Conservation (phyloP, 495 filamentous ascomycete species). For the Penicillium diatomitis region DNA sequence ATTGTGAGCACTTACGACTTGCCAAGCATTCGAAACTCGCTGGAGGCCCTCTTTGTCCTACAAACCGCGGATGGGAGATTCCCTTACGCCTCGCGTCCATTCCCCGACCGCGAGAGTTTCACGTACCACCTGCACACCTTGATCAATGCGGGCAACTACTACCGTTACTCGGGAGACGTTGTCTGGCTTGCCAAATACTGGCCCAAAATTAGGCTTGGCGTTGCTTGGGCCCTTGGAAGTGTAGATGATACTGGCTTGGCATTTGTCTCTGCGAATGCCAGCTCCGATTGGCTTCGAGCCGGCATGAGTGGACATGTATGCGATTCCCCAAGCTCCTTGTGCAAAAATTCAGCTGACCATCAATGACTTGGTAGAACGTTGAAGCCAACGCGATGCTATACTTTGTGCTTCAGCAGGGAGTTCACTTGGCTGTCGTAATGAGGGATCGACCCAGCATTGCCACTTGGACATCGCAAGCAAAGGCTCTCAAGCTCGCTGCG, state of each 20-base stretch:
- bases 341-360: background rate
- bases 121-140: constrained; percentile 52
- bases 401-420: constrained; percentile 21
- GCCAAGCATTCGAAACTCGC: constrained; percentile 42
- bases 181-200: constrained; percentile 37
- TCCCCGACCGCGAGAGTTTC: constrained; percentile 35
- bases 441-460: constrained; percentile 8
- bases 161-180: constrained; percentile 42
- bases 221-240: constrained; percentile 37
- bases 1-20: constrained; percentile 47
- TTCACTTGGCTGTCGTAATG: constrained; percentile 16
- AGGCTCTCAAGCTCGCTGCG: constrained; percentile 18
- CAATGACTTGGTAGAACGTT: constrained; percentile 7
- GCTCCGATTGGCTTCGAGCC: constrained; percentile 39
- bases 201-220: constrained; percentile 34
- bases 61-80: constrained; percentile 34
- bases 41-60: constrained; percentile 43
- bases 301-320: constrained; percentile 29
- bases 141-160: constrained; percentile 45
- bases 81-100: constrained; percentile 43
- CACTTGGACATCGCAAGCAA: constrained; percentile 13
- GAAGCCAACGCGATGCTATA: constrained; percentile 32
- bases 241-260: constrained; percentile 39
- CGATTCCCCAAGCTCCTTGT: background rate
- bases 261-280: constrained; percentile 31